Conservation (phyloP, 768 basidiomycete genomes). For the Mycena latifolia region DNA sequence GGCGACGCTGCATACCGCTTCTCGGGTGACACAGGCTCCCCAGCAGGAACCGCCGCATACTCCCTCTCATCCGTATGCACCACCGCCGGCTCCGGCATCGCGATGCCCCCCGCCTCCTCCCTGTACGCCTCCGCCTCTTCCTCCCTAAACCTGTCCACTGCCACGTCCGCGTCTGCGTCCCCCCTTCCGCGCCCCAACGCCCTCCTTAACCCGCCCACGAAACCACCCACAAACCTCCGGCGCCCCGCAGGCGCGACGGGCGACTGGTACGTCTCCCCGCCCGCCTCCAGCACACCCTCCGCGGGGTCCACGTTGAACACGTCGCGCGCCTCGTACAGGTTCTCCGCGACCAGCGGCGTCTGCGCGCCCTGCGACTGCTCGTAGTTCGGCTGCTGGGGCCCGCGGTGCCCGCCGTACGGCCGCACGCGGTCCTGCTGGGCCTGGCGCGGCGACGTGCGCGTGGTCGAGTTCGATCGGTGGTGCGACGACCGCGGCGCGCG, state of each 20-base stretch:
- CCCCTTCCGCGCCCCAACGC: slow-evolving; percentile 40
- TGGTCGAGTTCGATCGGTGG: slow-evolving; percentile 27
- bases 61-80: slow-evolving; percentile 28
- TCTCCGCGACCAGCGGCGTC: slow-evolving; percentile 13
- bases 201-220: slow-evolving; percentile 48
- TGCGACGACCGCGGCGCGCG: slow-evolving; percentile 29
- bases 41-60: slow-evolving; percentile 28
- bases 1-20: no score
- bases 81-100: slow-evolving; percentile 26
- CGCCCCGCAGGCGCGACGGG: slow-evolving; percentile 22
- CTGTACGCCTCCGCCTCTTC: no score
- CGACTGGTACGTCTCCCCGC: slow-evolving; percentile 28
- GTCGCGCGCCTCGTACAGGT: slow-evolving; percentile 12
- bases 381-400: slow-evolving; percentile 21
- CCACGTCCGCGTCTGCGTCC: slow-evolving; percentile 17
- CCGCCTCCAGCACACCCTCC: slow-evolving; percentile 18
- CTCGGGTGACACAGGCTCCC: neutral
- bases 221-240: slow-evolving; percentile 46
- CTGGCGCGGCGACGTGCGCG: slow-evolving; percentile 24
- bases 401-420: slow-evolving; percentile 18
- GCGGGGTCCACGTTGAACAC: slow-evolving; percentile 27
- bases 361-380: neutral
- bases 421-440: slow-evolving; percentile 16
- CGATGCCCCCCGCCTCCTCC: slow-evolving; percentile 13
- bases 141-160: no score